A percentile compares a stretch with the other conserved stretches of the same genome.
Evolutionary conservation across 768 basidiomycete genomes (phyloP).

Genomic region (Cantharellus anzutake): DNA sequence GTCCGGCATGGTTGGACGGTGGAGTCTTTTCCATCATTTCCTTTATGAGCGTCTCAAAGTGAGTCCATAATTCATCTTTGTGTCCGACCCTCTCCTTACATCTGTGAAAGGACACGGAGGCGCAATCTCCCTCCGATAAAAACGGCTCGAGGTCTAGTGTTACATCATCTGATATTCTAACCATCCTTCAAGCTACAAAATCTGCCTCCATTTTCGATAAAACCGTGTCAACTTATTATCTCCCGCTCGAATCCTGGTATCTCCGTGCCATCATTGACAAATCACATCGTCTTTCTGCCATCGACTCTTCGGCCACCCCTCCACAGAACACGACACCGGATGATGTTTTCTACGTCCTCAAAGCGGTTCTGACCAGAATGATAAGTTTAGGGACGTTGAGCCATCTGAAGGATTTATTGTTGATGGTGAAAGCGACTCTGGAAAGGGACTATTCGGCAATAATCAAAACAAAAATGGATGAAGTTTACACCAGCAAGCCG

Average conservation of each 20-base stretch:
- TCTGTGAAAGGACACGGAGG: neutral
- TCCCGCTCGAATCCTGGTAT: slow-evolving; percentile 88
- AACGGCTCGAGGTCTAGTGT: neutral
- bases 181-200: slow-evolving; percentile 12
- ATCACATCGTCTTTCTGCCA: slow-evolving; percentile 69
- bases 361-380: slow-evolving; percentile 58
- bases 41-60: slow-evolving; percentile 56
- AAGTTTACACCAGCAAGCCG: slow-evolving; percentile 35
- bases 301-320: slow-evolving; percentile 45
- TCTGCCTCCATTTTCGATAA: slow-evolving; percentile 36
- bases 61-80: slow-evolving; percentile 9
- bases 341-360: slow-evolving; percentile 91
- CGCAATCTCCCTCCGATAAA: neutral
- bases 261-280: slow-evolving; percentile 72
- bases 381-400: slow-evolving; percentile 54
- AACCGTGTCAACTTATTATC: slow-evolving; percentile 55
- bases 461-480: slow-evolving; percentile 72
- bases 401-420: slow-evolving; percentile 38
- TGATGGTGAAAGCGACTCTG: slow-evolving; percentile 49
- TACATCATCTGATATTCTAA: neutral
- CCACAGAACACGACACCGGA: slow-evolving; percentile 66
- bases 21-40: slow-evolving; percentile 82
- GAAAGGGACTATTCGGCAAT: slow-evolving; percentile 69
- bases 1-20: slow-evolving; percentile 77
- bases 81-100: neutral